Conservation (phyloP, 768 basidiomycete genomes). For the Auricularia auricula-judae region DNA sequence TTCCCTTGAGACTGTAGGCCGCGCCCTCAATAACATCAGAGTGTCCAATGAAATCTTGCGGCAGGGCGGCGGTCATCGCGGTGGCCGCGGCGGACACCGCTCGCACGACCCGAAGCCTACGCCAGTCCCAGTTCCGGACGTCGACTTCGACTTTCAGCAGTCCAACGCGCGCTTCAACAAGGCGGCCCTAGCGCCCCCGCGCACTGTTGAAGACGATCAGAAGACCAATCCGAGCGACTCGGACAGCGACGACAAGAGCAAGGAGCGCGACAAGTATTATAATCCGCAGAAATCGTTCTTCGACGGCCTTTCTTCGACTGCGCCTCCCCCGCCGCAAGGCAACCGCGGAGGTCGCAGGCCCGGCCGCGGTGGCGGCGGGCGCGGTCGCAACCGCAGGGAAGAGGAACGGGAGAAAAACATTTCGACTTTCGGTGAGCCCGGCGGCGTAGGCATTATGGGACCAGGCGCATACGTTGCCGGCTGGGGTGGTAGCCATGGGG, state of each 20-base stretch:
- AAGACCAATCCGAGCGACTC: slow-evolving; percentile 13
- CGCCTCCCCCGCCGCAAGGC: slow-evolving; percentile 22
- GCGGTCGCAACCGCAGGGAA: slow-evolving; percentile 59
- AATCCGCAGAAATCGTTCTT: slow-evolving; percentile 76
- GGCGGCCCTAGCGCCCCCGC: slow-evolving; percentile 33
- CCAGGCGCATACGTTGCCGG: slow-evolving; percentile 72
- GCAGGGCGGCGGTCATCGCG: slow-evolving; percentile 5
- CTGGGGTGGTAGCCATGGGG: slow-evolving; percentile 54
- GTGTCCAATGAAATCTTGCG: slow-evolving; percentile 18
- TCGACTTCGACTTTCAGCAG: slow-evolving; percentile 74
- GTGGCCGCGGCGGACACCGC: slow-evolving; percentile 29
- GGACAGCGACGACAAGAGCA: slow-evolving; percentile 23
- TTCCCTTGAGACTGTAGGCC: slow-evolving; percentile 36
- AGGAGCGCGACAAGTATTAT: slow-evolving; percentile 32
- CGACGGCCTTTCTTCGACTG: slow-evolving; percentile 44
- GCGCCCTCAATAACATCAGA: slow-evolving; percentile 41
- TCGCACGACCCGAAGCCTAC: slow-evolving; percentile 17
- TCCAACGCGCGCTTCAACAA: slow-evolving; percentile 79
- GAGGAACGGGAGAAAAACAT: slow-evolving; percentile 79
- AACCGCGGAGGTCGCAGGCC: slow-evolving; percentile 12
- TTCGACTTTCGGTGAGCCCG: slow-evolving; percentile 80
- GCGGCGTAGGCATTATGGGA: slow-evolving; percentile 65
- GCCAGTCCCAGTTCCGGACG: slow-evolving; percentile 49
- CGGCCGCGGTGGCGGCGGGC: slow-evolving; percentile 23
- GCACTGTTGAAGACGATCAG: slow-evolving; percentile 11